Evolutionary conservation across 805 yeast species (phyloP).

Genomic region (Metschnikowia vanudenii): DNA sequence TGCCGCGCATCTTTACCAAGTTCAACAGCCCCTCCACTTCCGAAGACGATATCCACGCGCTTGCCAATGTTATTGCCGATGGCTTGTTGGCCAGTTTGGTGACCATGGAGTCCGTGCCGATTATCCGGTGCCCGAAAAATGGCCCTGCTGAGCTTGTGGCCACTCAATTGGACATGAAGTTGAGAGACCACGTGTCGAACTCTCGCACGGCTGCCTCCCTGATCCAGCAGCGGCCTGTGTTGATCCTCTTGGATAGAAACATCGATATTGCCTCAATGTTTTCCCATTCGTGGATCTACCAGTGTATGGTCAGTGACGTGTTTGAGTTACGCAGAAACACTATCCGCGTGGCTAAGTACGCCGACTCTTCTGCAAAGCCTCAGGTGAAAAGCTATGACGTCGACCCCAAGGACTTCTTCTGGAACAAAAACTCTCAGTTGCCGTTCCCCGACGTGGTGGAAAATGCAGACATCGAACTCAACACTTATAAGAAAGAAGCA

Average conservation of each 20-base stretch:
- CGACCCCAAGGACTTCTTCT: constrained; percentile 91
- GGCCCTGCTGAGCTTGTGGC: constrained; percentile 97
- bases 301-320: constrained; percentile 92
- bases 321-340: constrained; percentile 81
- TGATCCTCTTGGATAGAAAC: constrained; percentile 82
- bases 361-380: constrained; percentile 28
- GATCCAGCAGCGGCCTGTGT: constrained; percentile 62
- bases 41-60: constrained; percentile 68
- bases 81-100: constrained; percentile 80
- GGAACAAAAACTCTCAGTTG: constrained; percentile 77
- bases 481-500: constrained; percentile 82
- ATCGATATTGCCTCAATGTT: constrained; percentile 92
- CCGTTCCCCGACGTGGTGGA: constrained; percentile 99
- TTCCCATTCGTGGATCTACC: constrained; percentile 96
- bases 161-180: constrained; percentile 74
- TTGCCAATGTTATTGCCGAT: constrained; percentile 69
- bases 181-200: constrained; percentile 84
- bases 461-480: constrained; percentile 82
- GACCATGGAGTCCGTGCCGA: constrained; percentile 78
- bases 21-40: constrained; percentile 69
- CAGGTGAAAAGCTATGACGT: constrained; percentile 69
- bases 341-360: constrained; percentile 52
- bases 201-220: constrained; percentile 35
- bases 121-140: constrained; percentile 85
- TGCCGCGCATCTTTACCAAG: constrained; percentile 60